Conservation (phyloP, 352 stramenopile genomes). For the Globisporangium carolinianum region DNA sequence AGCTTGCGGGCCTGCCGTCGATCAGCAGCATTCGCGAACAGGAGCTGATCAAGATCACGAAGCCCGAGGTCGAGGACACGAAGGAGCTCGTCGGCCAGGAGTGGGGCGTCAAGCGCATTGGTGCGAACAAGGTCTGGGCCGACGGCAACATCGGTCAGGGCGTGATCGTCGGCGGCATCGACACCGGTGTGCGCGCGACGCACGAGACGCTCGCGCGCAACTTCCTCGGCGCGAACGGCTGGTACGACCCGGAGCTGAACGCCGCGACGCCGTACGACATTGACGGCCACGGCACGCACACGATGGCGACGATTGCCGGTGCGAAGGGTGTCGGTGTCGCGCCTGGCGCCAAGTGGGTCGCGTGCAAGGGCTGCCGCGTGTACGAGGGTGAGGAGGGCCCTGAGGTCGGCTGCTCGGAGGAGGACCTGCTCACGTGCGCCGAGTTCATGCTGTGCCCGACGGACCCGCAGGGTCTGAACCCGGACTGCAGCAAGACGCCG, state of each 20-base stretch:
- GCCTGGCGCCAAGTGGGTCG: slow-evolving; percentile 11
- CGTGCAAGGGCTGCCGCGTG: slow-evolving; percentile 14
- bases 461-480: slow-evolving; percentile 12
- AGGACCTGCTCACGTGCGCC: slow-evolving; percentile 2
- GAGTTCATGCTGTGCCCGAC: slow-evolving; percentile 17
- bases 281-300: slow-evolving; percentile 14
- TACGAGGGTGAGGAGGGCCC: slow-evolving; percentile 4
- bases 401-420: slow-evolving; percentile 6
- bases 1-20: slow-evolving; percentile 7
- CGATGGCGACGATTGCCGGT: slow-evolving; percentile 15
- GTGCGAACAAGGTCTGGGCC: slow-evolving; percentile 13
- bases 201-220: slow-evolving; percentile 16
- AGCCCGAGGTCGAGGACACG: neutral
- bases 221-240: slow-evolving; percentile 13
- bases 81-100: slow-evolving; percentile 7
- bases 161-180: slow-evolving; percentile 13
- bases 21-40: slow-evolving; percentile 11
- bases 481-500: slow-evolving; percentile 15
- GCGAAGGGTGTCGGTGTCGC: slow-evolving; percentile 13
- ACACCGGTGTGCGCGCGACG: slow-evolving; percentile 15
- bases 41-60: neutral
- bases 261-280: slow-evolving; percentile 14
- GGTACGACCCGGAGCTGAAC: slow-evolving; percentile 16
- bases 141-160: slow-evolving; percentile 10
- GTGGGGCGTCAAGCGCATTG: slow-evolving; percentile 13